Evolutionary conservation across 768 basidiomycete species (phyloP), one percentile per base, ranked within the genome.

Genomic region (Paxillus ammoniavirescens): DNA sequence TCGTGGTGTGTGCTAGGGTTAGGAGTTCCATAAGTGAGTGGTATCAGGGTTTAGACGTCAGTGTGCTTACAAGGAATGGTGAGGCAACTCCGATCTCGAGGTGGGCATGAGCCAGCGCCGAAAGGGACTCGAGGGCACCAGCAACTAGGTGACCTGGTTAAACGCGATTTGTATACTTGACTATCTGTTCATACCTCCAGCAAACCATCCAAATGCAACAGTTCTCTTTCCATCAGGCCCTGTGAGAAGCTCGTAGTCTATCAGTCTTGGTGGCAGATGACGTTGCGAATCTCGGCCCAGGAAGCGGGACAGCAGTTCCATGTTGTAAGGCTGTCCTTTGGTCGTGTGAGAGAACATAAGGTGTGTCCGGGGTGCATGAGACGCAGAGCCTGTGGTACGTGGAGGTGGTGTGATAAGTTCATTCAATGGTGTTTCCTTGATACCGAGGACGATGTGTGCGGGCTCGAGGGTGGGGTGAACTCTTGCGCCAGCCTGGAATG

Each of bases 311-410:
- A 97, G 77, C 0, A 97, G 73, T 0, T 85, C 81, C 64, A 87
- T 90, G 62, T 96, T 97, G 71, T 95, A 95, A 6, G 75, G 68
- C 69, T 96, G 91, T 0, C 89, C 90, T 68, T 95, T 96, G 50
- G 82, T 81, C 0, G 93, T 95, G 66, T 95, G 93, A 30, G 89
- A 93, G 78, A 97, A 96, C 86, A 94, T 93, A 51, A 95, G 70
- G 61, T 94, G 87, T 1, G 87, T 93, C 31, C 88, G 81, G 10
- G 80, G 70, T 35, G 74, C 65, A 3, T 59, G 59, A 38, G 52
- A 56, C 51, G 43, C 52, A 52, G 55, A 37, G 26, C 47, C 44
- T 10, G 63, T 60, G 43, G 42, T 17, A 26, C 40, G 50, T 14
- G 31, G 67, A 35, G 72, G 66, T 17, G 71, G 66, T 17, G 76